These are phyloP conservation scores for Mortierella alpina DNA, from an alignment of 192 early-diverging fungal species.

Conservation along the genomic window DNA sequence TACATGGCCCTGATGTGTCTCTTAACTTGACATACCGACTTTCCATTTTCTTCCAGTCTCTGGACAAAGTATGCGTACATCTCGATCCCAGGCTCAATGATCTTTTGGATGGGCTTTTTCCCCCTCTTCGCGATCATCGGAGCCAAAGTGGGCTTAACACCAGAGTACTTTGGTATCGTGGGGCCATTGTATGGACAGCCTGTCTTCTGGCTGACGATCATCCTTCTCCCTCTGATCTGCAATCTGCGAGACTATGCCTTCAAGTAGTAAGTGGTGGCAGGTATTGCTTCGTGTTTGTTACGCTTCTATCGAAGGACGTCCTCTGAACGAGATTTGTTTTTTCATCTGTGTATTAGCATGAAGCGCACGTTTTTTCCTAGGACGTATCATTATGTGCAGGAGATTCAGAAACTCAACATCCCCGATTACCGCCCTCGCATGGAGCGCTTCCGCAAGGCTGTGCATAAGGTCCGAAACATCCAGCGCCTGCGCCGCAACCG, in stretches of 20 bases:
- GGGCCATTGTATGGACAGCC: conserved; percentile 72
- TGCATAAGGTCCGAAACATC: conserved; percentile 95
- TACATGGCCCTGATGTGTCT: background rate
- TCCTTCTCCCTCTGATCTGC: conserved; percentile 87
- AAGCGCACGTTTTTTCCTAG: conserved; percentile 83
- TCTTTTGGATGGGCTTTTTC: conserved; percentile 89
- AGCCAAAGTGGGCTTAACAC: conserved; percentile 72
- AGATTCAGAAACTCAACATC: conserved; percentile 99
- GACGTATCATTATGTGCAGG: conserved; percentile 97
- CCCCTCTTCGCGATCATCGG: conserved; percentile 85
- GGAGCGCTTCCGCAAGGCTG: conserved; percentile 98
- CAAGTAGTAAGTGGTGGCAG: conserved; percentile 86
- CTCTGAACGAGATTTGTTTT: background rate
- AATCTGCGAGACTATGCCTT: conserved; percentile 91
- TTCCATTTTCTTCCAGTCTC: conserved; percentile 58
- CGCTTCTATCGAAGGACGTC: background rate
- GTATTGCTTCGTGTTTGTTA: background rate
- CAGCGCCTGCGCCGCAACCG: conserved; percentile 93
- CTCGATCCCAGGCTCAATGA: conserved; percentile 90
- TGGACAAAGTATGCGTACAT: conserved; percentile 97
- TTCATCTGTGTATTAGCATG: conserved; percentile 53
- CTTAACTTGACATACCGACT: background rate
- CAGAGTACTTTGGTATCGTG: conserved; percentile 81
- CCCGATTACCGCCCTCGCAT: conserved; percentile 97
- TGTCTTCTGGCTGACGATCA: conserved; percentile 88